Conservation (phyloP, 2,329 filamentous ascomycete species). For the Proliferodiscus dingleyae region DNA sequence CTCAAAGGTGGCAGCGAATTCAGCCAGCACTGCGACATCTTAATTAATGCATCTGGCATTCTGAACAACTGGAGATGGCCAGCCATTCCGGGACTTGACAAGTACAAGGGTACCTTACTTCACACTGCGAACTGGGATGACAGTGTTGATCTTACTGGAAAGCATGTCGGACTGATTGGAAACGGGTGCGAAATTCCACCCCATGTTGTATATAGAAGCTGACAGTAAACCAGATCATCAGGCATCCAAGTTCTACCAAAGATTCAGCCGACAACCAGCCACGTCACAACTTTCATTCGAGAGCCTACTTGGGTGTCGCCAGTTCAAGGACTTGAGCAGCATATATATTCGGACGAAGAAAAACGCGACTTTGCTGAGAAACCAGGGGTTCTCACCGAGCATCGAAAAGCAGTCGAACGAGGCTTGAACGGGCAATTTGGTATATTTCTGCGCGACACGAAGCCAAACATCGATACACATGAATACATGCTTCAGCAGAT, state of each 20-base stretch:
- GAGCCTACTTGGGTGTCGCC: constrained; percentile 39
- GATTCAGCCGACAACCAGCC: constrained; percentile 39
- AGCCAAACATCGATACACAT: too few relatives aligned
- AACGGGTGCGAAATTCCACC: constrained; percentile 45
- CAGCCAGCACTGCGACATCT: constrained; percentile 16
- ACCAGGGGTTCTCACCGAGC: constrained; percentile 37
- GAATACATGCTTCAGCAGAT: too few relatives aligned
- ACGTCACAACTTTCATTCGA: constrained; percentile 43
- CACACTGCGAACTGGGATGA: constrained; percentile 53
- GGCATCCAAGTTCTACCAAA: constrained; percentile 44
- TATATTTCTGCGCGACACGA: too few relatives aligned
- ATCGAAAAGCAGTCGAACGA: too few relatives aligned
- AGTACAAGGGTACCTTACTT: constrained; percentile 47
- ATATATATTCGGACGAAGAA: constrained; percentile 39
- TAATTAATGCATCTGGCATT: constrained; percentile 20
- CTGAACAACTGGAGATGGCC: constrained; percentile 48
- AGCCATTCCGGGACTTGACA: constrained; percentile 43
- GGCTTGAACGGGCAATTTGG: too few relatives aligned
- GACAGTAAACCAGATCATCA: constrained; percentile 30
- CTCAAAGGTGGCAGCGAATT: constrained; percentile 29
- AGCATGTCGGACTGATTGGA: constrained; percentile 51
- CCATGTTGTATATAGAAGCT: constrained; percentile 17
- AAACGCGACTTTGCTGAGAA: constrained; percentile 37
- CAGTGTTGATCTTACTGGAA: constrained; percentile 43
- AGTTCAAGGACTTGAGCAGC: constrained; percentile 37